Conservation (phyloP, 225 moss, liverwort and hornwort species). For the Straminergon stramineum region DNA sequence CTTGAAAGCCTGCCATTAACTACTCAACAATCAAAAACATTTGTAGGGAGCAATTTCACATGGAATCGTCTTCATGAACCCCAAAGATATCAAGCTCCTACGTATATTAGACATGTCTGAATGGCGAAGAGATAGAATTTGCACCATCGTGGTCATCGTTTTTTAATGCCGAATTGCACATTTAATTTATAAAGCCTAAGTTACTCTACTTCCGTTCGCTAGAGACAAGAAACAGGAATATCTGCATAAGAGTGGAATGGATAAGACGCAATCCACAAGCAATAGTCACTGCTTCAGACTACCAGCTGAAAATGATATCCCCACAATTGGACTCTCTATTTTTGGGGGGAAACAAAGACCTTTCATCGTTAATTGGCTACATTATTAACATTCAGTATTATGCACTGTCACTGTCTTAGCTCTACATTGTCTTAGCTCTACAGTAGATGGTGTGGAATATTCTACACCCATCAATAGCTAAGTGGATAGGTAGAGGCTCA, state of each 20-base stretch:
- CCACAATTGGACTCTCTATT: not conserved
- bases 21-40: not conserved
- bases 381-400: not conserved
- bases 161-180: not conserved
- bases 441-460: not conserved
- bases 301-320: not conserved
- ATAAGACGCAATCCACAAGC: not conserved
- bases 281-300: not conserved
- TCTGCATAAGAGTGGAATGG: not conserved
- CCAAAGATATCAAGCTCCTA: not conserved
- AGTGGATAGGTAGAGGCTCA: not conserved
- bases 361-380: slow-evolving; percentile 6
- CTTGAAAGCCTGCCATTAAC: too few relatives aligned
- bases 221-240: not conserved
- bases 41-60: not conserved
- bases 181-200: not conserved
- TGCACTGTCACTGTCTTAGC: not conserved
- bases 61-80: not conserved
- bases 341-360: too few relatives aligned
- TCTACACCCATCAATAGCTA: not conserved
- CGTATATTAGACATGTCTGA: not conserved
- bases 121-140: not conserved
- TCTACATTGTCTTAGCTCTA: not conserved
- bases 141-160: not conserved
- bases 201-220: not conserved